Evolutionary conservation across 495 filamentous ascomycete genomes (phyloP).

Genomic region (Acidiella bohemica): DNA sequence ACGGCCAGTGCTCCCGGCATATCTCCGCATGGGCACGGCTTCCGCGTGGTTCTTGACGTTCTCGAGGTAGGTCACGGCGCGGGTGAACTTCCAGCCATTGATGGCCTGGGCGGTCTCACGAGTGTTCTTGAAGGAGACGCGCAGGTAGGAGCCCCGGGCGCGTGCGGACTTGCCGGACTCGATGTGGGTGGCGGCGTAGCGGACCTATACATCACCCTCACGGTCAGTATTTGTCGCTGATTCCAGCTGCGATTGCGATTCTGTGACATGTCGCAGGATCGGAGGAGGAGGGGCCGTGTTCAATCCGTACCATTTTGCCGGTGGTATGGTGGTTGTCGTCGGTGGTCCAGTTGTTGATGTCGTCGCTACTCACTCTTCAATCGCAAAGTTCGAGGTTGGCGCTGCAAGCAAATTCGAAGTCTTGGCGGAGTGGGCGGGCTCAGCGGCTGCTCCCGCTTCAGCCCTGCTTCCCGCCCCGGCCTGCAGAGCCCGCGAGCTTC

Average conservation of each 20-base stretch:
- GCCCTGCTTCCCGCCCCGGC: background rate
- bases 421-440: conserved; percentile 5
- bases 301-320: conserved; percentile 19
- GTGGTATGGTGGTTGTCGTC: conserved; percentile 1
- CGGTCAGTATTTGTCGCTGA: too few species aligned
- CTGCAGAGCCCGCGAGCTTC: too few species aligned
- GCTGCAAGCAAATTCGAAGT: background rate
- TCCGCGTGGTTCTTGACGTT: conserved; percentile 92
- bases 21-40: conserved; percentile 93
- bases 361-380: conserved; percentile 5
- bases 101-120: conserved; percentile 97
- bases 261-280: too few species aligned
- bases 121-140: conserved; percentile 99
- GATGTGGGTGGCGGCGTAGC: conserved; percentile 90
- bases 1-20: conserved; percentile 84
- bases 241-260: too few species aligned
- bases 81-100: conserved; percentile 96
- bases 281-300: too few species aligned
- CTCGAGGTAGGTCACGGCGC: conserved; percentile 87
- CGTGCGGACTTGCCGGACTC: conserved; percentile 84
- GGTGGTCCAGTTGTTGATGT: conserved; percentile 4
- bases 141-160: conserved; percentile 94
- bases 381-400: background rate
- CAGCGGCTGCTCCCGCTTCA: conserved; percentile 2
- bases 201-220: too few species aligned